Evolutionary conservation across 164 flowering plant genomes (phyloP).

Genomic region (Piper betle): DNA sequence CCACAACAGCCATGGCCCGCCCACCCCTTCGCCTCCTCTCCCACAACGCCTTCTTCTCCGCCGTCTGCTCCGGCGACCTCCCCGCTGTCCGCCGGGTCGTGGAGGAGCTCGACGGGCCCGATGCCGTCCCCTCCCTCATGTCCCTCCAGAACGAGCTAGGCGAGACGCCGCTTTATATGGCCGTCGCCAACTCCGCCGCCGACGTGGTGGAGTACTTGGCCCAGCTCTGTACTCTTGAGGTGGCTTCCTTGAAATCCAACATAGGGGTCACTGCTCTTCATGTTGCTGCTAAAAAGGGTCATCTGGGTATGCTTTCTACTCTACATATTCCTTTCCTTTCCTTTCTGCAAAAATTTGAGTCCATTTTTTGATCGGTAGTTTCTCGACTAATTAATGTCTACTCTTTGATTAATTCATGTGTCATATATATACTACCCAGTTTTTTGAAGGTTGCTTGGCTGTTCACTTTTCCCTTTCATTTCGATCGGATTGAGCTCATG

Average conservation of each 20-base stretch:
- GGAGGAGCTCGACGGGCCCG: constrained; percentile 15
- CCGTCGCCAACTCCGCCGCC: constrained; percentile 50
- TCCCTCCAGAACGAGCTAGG: constrained; percentile 58
- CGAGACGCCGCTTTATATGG: constrained; percentile 64
- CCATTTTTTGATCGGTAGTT: too few relatives aligned
- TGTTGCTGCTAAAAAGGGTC: constrained; percentile 75
- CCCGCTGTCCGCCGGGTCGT: constrained; percentile 24
- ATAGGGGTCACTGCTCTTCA: constrained; percentile 64
- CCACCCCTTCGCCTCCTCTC: constrained; percentile 45
- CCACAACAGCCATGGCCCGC: constrained; percentile 27
- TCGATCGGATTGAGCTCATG: too few relatives aligned
- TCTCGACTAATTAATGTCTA: too few relatives aligned
- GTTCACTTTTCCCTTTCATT: too few relatives aligned
- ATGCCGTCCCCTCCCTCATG: constrained; percentile 34
- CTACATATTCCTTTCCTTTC: not conserved
- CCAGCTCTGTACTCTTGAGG: constrained; percentile 38
- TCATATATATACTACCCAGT: too few relatives aligned
- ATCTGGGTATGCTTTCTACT: constrained; percentile 37
- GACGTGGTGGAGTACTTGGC: constrained; percentile 52
- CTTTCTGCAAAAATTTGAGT: too few relatives aligned
- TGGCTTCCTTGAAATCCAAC: constrained; percentile 52
- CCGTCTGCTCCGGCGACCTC: constrained; percentile 58
- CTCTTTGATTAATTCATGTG: too few relatives aligned
- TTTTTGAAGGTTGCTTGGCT: too few relatives aligned
- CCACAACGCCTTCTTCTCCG: constrained; percentile 61